These are phyloP conservation scores for Scutellaria galericulata DNA, from an alignment of 257 asterid species.

Conservation along the genomic window DNA sequence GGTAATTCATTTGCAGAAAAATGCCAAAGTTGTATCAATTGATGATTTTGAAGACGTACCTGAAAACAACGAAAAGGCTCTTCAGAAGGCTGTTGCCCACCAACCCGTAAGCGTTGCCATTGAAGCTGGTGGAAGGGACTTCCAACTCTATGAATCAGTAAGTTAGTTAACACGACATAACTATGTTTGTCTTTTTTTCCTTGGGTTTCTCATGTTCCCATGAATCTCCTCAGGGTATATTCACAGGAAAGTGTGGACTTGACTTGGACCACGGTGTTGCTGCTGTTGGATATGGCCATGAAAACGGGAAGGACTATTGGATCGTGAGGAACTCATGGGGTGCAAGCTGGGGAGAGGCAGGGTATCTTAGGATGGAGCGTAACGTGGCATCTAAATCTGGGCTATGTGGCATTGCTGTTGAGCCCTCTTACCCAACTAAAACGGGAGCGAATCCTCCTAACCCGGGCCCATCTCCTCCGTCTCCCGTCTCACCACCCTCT, in stretches of 20 bases:
- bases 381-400: conserved; percentile 44
- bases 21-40: conserved; percentile 67
- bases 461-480: conserved; percentile 69
- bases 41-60: conserved; percentile 67
- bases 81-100: conserved; percentile 56
- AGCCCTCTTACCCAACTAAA: conserved; percentile 65
- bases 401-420: conserved; percentile 59
- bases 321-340: conserved; percentile 67
- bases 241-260: conserved; percentile 55
- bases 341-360: conserved; percentile 59
- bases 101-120: conserved; percentile 73
- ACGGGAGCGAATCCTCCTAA: conserved; percentile 58
- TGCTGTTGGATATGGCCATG: conserved; percentile 57
- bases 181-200: not conserved
- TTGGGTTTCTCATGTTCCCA: not conserved
- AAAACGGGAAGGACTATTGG: conserved; percentile 60
- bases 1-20: conserved; percentile 52
- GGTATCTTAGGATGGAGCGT: conserved; percentile 58
- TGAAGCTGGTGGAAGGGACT: conserved; percentile 75
- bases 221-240: conserved; percentile 53
- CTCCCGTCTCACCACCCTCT: conserved; percentile 51
- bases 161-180: conserved; percentile 5
- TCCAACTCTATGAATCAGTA: conserved; percentile 67
- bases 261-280: conserved; percentile 60
- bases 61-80: conserved; percentile 46